Evolutionary conservation across 768 basidiomycete species (phyloP).

Genomic region (Glaciozyma martinii): DNA sequence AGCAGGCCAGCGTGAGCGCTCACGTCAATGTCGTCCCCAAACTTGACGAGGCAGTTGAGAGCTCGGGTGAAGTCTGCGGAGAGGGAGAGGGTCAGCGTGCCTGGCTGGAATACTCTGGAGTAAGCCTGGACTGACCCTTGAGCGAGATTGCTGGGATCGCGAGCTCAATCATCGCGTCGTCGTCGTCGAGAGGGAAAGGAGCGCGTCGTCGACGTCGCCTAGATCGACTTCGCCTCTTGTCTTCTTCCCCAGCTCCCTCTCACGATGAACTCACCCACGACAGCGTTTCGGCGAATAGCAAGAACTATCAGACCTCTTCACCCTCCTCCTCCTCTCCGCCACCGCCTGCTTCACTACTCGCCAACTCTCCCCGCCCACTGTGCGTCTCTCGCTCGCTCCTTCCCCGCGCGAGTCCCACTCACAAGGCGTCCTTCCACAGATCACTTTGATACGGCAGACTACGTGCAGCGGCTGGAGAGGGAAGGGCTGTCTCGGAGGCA

Average conservation of each 20-base stretch:
- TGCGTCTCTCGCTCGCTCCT: neutral
- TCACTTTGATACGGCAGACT: slow-evolving; percentile 92
- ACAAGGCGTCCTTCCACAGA: neutral
- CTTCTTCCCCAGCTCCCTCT: too few relatives aligned
- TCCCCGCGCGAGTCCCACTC: neutral
- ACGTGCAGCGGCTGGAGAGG: slow-evolving; percentile 78
- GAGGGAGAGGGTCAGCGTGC: neutral
- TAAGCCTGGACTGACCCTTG: slow-evolving; percentile 7
- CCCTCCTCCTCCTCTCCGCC: too few relatives aligned
- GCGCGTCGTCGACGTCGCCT: too few relatives aligned
- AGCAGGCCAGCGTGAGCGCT: neutral
- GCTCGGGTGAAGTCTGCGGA: slow-evolving; percentile 15
- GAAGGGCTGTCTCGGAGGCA: slow-evolving; percentile 54
- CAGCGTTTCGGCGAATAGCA: too few relatives aligned
- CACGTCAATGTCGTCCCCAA: slow-evolving; percentile 22
- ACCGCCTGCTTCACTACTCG: neutral
- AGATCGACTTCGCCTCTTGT: too few relatives aligned
- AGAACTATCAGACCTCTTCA: too few relatives aligned
- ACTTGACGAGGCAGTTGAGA: slow-evolving; percentile 3
- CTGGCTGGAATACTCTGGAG: neutral
- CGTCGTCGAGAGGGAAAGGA: too few relatives aligned
- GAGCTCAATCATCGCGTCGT: slow-evolving; percentile 18
- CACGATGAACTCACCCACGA: too few relatives aligned
- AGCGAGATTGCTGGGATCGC: slow-evolving; percentile 5
- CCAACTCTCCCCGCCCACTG: slow-evolving; percentile 12